Evolutionary conservation across 2,329 filamentous ascomycete genomes (phyloP).

Genomic region (Cercospora nicotianae): DNA sequence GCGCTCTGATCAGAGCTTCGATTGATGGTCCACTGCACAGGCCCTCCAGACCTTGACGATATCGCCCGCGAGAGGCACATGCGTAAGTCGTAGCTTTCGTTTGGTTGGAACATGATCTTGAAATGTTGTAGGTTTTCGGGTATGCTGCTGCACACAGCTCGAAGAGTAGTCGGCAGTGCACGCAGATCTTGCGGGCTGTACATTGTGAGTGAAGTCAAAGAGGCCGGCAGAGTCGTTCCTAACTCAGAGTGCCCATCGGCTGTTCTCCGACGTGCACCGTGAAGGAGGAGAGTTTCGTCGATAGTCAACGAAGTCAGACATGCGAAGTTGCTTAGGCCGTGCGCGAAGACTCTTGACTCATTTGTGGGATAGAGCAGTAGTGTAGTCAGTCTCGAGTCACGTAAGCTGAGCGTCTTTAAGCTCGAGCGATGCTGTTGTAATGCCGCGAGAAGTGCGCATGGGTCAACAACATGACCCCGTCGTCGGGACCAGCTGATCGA

Average conservation of each 20-base stretch:
- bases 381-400: not conserved
- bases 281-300: not conserved
- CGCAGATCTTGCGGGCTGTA: not conserved
- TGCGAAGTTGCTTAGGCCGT: not conserved
- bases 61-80: not conserved
- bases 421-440: not conserved
- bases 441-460: not conserved
- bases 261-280: not conserved
- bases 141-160: not conserved
- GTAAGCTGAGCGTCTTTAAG: not conserved
- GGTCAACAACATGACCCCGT: not conserved
- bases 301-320: not conserved
- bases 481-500: not conserved
- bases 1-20: not conserved
- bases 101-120: not conserved
- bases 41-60: not conserved
- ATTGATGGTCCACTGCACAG: constrained; percentile 1
- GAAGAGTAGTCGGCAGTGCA: not conserved
- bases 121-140: not conserved
- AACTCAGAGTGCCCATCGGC: not conserved
- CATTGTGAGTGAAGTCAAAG: not conserved
- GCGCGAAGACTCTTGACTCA: not conserved
- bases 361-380: not conserved
- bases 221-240: not conserved
- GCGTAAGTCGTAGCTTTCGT: not conserved